A percentile compares a stretch with the other conserved stretches of the same genome.
phyloP scores from a whole-genome alignment of 2,329 filamentous ascomycete species.

The Claviceps sp. region DNA sequence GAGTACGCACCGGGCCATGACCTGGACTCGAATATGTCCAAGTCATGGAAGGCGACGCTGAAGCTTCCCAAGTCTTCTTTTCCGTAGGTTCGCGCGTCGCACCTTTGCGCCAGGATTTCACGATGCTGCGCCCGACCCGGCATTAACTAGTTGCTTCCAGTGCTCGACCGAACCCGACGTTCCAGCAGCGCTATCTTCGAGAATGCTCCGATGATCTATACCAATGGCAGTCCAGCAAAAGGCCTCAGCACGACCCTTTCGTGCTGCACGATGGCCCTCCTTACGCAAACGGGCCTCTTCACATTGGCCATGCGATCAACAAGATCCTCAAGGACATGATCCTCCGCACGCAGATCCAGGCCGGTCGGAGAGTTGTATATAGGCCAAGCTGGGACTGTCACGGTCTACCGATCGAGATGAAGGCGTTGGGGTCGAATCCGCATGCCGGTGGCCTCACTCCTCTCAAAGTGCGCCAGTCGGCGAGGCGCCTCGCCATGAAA shows the following conservation, averaged over 20 bases:
- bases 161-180: constrained; percentile 35
- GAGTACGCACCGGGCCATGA: constrained; percentile 13
- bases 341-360: constrained; percentile 63
- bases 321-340: constrained; percentile 96
- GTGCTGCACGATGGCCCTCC: constrained; percentile 90
- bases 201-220: constrained; percentile 82
- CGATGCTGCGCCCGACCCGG: background rate
- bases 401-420: constrained; percentile 91
- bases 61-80: constrained; percentile 64
- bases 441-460: constrained; percentile 30
- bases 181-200: constrained; percentile 48
- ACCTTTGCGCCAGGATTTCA: background rate
- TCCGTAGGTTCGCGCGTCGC: constrained; percentile 38
- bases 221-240: constrained; percentile 59
- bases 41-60: constrained; percentile 61
- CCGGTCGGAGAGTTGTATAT: constrained; percentile 60
- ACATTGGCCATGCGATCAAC: constrained; percentile 90
- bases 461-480: constrained; percentile 49
- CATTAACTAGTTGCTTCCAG: constrained; percentile 20
- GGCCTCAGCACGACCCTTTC: constrained; percentile 49
- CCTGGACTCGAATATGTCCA: constrained; percentile 25
- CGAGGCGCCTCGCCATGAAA: constrained; percentile 50
- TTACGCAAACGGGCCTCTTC: constrained; percentile 85
- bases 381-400: constrained; percentile 97
- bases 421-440: constrained; percentile 55